A percentile compares a stretch with the other conserved stretches of the same genome.
Evolutionary conservation across 2,329 filamentous ascomycete species (phyloP).

Genomic region (Aspergillus melleus): DNA sequence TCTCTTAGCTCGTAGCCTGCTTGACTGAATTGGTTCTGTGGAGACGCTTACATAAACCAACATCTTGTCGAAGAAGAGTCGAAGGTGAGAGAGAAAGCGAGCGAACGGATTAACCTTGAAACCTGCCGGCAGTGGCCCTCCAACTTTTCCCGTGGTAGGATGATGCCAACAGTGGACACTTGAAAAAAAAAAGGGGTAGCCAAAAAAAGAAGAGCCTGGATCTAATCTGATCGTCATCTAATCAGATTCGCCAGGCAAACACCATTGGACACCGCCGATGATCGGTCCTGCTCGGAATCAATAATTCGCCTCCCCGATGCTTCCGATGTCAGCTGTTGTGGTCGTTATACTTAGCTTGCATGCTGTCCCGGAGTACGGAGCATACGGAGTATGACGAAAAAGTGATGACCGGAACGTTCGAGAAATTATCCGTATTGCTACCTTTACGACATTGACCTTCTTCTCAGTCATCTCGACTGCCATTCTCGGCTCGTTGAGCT

Average conservation of each 20-base stretch:
- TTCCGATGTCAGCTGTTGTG: neutral
- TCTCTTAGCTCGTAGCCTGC: too few species aligned
- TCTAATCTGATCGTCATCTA: conserved; percentile 24
- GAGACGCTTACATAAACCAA: neutral
- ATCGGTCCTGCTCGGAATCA: neutral
- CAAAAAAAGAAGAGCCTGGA: neutral
- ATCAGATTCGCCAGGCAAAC: conserved; percentile 13
- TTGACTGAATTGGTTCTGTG: neutral
- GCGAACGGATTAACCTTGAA: neutral
- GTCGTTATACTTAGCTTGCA: neutral
- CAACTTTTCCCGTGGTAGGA: neutral
- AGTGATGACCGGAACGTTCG: too few species aligned
- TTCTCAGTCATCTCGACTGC: too few species aligned
- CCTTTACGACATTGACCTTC: too few species aligned
- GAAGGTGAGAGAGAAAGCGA: neutral
- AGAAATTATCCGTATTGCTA: too few species aligned
- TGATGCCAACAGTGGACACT: neutral
- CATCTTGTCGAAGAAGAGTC: neutral
- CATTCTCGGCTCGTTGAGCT: too few species aligned
- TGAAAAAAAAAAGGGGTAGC: neutral
- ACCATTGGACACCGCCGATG: conserved; percentile 9
- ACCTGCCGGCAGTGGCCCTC: neutral
- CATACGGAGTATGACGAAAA: too few species aligned
- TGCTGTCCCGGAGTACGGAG: too few species aligned
- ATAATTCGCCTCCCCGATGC: neutral